Conservation (phyloP, 2,329 filamentous ascomycete genomes). For the Colletotrichum somersetense region DNA sequence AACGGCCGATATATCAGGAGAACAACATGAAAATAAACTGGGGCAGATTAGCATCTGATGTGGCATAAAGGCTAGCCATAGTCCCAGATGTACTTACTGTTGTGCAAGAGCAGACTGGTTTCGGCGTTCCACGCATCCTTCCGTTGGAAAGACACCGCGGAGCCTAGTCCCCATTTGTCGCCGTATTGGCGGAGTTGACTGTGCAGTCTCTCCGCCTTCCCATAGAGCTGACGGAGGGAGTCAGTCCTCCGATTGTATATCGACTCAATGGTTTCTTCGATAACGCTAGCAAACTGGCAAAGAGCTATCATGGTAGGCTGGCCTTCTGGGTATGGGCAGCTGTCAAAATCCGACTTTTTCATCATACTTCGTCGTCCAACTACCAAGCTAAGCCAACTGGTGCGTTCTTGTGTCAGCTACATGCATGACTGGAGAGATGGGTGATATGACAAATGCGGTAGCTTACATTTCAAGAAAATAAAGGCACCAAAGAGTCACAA, state of each 20-base stretch:
- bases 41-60: background rate
- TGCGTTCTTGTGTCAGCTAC: background rate
- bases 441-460: accelerated
- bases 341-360: conserved; percentile 29
- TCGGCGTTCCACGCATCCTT: conserved; percentile 28
- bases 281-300: conserved; percentile 31
- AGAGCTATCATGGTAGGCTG: conserved; percentile 34
- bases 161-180: conserved; percentile 29
- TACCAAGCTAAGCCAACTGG: conserved; percentile 33
- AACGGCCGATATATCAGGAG: conserved; percentile 34
- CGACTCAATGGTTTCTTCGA: conserved; percentile 32
- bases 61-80: too few relatives aligned
- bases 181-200: conserved; percentile 24
- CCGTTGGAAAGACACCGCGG: conserved; percentile 1
- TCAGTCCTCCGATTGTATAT: conserved; percentile 47
- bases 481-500: conserved; percentile 48
- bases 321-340: conserved; percentile 28
- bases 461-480: conserved; percentile 47
- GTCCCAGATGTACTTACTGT: background rate
- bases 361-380: conserved; percentile 33
- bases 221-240: conserved; percentile 46
- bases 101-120: conserved; percentile 29
- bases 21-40: conserved; percentile 30
- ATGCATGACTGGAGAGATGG: background rate
- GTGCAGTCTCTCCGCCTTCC: conserved; percentile 42